A percentile compares a stretch with the other conserved stretches of the same genome.
phyloP scores from a whole-genome alignment of 768 basidiomycete genomes.

The Auricularia sp. region DNA sequence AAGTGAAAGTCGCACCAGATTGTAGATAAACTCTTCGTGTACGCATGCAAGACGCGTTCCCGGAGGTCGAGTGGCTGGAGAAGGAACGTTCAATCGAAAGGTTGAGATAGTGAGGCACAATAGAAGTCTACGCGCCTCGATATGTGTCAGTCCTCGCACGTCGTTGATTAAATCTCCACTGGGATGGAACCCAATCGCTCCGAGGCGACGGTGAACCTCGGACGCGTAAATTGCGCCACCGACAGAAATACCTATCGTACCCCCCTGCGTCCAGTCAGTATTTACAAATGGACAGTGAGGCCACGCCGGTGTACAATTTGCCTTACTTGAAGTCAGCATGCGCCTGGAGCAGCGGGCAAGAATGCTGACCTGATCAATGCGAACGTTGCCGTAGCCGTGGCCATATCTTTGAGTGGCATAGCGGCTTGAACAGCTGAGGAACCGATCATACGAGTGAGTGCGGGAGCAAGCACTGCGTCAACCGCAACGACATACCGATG shows the following conservation, averaged over 20 bases:
- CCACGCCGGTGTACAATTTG: background rate
- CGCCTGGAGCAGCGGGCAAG: too few relatives aligned
- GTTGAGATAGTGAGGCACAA: background rate
- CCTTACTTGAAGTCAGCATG: too few relatives aligned
- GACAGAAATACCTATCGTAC: conserved; percentile 65
- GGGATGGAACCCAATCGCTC: conserved; percentile 17
- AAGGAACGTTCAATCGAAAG: background rate
- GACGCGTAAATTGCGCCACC: conserved; percentile 58
- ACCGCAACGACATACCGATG: background rate
- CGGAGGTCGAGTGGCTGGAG: conserved; percentile 33
- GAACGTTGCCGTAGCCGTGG: conserved; percentile 64
- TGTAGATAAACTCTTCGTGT: conserved; percentile 46
- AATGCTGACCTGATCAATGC: conserved; percentile 39
- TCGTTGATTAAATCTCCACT: conserved; percentile 36
- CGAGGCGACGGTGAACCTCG: background rate
- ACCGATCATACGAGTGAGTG: background rate
- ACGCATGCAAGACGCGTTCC: conserved; percentile 46
- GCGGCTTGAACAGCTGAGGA: conserved; percentile 52
- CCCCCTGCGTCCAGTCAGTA: conserved; percentile 39
- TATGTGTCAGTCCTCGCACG: conserved; percentile 34
- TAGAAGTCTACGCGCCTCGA: conserved; percentile 28
- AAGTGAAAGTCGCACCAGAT: conserved; percentile 27
- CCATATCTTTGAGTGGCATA: conserved; percentile 84
- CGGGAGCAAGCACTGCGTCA: too few relatives aligned
- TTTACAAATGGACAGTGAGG: background rate